These are phyloP conservation scores for Kodamaea laetipori DNA, from an alignment of 805 yeast species.

Conservation along the genomic window DNA sequence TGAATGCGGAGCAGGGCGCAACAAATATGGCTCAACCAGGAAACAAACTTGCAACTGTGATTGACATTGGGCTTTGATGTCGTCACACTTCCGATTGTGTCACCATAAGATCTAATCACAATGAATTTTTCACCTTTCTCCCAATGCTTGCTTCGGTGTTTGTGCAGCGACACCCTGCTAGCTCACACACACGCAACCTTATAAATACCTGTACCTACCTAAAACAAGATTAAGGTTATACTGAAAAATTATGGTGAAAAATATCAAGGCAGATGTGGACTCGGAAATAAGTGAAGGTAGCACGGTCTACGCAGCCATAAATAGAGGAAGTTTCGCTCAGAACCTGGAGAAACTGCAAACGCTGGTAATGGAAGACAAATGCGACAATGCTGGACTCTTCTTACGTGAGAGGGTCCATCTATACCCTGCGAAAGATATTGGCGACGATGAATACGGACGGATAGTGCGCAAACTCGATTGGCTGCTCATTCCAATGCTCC, in stretches of 20 bases:
- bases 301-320: conserved; percentile 1
- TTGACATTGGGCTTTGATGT: too few relatives aligned
- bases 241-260: conserved; percentile 5
- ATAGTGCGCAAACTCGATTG: conserved; percentile 15
- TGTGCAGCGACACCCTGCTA: too few relatives aligned
- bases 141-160: too few relatives aligned
- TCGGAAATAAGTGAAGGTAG: neutral
- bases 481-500: conserved; percentile 14
- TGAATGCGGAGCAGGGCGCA: too few relatives aligned
- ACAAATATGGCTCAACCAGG: too few relatives aligned
- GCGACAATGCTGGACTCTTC: conserved; percentile 10
- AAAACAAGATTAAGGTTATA: conserved; percentile 1
- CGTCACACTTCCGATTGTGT: too few relatives aligned
- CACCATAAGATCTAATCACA: too few relatives aligned
- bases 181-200: too few relatives aligned
- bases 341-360: neutral
- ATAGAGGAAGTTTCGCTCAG: neutral
- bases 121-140: too few relatives aligned
- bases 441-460: conserved; percentile 2
- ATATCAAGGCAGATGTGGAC: conserved; percentile 1
- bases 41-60: too few relatives aligned
- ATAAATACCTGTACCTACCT: neutral
- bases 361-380: neutral
- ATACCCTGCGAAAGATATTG: conserved; percentile 1
- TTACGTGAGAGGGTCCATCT: conserved; percentile 4